phyloP scores from a whole-genome alignment of 371 early-diverging fungal species.

The Mucor racemosus region DNA sequence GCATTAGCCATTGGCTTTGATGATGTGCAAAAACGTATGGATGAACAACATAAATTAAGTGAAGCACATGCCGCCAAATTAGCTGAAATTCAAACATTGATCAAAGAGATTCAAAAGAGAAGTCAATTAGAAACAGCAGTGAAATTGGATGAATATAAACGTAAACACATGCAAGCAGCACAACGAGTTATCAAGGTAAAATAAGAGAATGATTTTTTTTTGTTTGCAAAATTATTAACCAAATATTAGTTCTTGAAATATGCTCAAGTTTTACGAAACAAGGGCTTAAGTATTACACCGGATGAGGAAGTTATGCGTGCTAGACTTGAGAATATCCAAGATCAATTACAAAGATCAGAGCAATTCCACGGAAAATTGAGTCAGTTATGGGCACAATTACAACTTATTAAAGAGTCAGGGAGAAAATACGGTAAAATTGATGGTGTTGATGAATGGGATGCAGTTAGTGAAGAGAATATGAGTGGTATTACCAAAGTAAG shows the following conservation, averaged over 20 bases:
- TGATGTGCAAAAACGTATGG: conserved; percentile 79
- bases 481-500: conserved; percentile 55
- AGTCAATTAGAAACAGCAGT: conserved; percentile 65
- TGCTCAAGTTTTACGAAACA: conserved; percentile 79
- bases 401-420: conserved; percentile 75
- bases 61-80: conserved; percentile 55
- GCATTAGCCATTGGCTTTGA: conserved; percentile 85
- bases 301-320: conserved; percentile 84
- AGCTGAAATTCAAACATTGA: conserved; percentile 62
- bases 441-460: conserved; percentile 44
- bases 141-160: conserved; percentile 72
- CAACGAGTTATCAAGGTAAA: conserved; percentile 75
- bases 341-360: conserved; percentile 75
- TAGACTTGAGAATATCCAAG: conserved; percentile 73
- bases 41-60: conserved; percentile 66
- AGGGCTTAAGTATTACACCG: conserved; percentile 78
- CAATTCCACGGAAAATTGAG: conserved; percentile 81
- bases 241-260: conserved; percentile 72
- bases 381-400: conserved; percentile 82
- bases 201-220: not conserved
- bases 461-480: conserved; percentile 50
- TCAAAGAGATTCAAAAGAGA: conserved; percentile 68
- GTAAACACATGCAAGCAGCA: conserved; percentile 75
- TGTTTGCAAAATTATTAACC: not conserved
- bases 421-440: conserved; percentile 50